Percentiles rank a stretch among this genome's conserved stretches.
Conservation (phyloP, 345 rosid species). For the Clausena lansium region DNA sequence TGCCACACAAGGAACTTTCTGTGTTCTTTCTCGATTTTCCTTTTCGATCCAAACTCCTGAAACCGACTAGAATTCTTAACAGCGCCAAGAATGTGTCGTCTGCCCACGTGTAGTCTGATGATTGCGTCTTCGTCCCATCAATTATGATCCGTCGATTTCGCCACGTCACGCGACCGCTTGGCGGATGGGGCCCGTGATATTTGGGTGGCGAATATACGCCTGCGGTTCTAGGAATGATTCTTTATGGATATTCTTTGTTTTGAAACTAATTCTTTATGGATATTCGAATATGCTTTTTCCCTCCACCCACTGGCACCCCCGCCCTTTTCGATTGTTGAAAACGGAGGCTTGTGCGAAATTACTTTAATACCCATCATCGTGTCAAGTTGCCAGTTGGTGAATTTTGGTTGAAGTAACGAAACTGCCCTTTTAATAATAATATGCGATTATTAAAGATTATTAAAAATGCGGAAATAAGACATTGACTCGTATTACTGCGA, state of each 20-base stretch:
- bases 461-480: too few species aligned
- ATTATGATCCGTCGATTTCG: background rate
- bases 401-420: background rate
- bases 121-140: background rate
- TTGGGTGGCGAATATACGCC: slow-evolving; percentile 17
- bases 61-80: background rate
- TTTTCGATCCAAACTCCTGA: background rate
- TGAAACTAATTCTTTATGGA: slow-evolving; percentile 32
- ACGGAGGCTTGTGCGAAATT: background rate
- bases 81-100: background rate
- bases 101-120: slow-evolving; percentile 6
- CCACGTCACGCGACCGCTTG: slow-evolving; percentile 19
- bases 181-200: background rate
- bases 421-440: slow-evolving; percentile 15
- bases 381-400: background rate
- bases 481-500: background rate
- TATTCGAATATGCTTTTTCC: slow-evolving; percentile 47
- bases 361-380: slow-evolving; percentile 19
- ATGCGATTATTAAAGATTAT: too few species aligned
- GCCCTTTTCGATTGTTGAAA: background rate
- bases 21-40: background rate
- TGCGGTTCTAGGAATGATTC: slow-evolving; percentile 25
- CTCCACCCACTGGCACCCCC: background rate
- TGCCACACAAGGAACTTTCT: slow-evolving; percentile 24
- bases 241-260: slow-evolving; percentile 43